phyloP scores from a whole-genome alignment of 768 basidiomycete species.

The Candolleomyces aberdarensis region DNA sequence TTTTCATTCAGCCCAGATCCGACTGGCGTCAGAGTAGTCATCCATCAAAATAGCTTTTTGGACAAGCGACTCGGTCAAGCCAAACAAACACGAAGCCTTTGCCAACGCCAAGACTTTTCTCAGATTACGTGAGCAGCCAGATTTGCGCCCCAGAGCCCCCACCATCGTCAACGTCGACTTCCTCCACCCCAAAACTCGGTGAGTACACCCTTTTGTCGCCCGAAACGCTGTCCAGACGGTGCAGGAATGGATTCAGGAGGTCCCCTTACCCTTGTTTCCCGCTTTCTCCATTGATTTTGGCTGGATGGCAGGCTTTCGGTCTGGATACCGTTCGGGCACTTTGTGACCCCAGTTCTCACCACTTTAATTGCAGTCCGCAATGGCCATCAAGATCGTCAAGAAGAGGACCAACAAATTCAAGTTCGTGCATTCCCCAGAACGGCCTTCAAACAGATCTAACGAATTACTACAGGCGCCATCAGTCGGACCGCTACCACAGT shows the following conservation, averaged over 20 bases:
- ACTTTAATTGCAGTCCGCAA: conserved; percentile 30
- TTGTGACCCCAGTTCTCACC: conserved; percentile 12
- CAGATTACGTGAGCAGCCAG: conserved; percentile 27
- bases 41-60: no score
- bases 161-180: conserved; percentile 38
- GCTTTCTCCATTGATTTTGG: conserved; percentile 15
- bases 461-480: conserved; percentile 73
- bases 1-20: no score
- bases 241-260: conserved; percentile 1
- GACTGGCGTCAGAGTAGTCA: no score
- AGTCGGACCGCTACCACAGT: conserved; percentile 95
- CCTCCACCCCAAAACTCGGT: conserved; percentile 54
- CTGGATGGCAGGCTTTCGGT: conserved; percentile 32
- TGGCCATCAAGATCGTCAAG: conserved; percentile 78
- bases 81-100: not conserved
- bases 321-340: conserved; percentile 26
- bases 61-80: not conserved
- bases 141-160: conserved; percentile 13
- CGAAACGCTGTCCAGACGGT: conserved; percentile 15
- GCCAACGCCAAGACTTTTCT: not conserved
- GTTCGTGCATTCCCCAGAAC: conserved; percentile 40
- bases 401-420: conserved; percentile 98
- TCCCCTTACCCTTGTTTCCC: conserved; percentile 12
- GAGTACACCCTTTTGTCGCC: conserved; percentile 34
- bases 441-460: conserved; percentile 3